Conservation (phyloP, 257 asterid species). For the Verbascum thapsus region DNA sequence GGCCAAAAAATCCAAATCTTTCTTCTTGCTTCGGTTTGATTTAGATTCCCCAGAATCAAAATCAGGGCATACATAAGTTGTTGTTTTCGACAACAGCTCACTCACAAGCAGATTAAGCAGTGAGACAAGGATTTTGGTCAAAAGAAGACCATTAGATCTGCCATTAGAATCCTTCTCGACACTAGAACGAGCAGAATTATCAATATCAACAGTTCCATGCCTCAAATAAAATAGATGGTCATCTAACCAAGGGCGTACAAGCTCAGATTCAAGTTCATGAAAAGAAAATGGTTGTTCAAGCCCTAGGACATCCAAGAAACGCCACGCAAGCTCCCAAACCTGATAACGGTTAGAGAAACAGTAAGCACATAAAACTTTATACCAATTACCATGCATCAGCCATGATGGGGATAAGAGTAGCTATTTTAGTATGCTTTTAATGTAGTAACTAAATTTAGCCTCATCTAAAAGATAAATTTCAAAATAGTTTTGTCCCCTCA, state of each 20-base stretch:
- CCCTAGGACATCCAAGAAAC: slow-evolving; percentile 74
- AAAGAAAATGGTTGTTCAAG: slow-evolving; percentile 69
- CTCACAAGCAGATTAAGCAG: slow-evolving; percentile 70
- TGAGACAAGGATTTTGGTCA: slow-evolving; percentile 57
- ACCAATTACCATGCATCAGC: no score
- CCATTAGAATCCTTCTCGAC: slow-evolving; percentile 42
- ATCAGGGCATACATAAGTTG: slow-evolving; percentile 69
- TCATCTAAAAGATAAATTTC: no score
- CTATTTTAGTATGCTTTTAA: no score
- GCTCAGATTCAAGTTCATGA: slow-evolving; percentile 74
- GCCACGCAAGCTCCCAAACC: slow-evolving; percentile 87
- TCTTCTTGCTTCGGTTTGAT: slow-evolving; percentile 79
- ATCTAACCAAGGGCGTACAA: slow-evolving; percentile 73
- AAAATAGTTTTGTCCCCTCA: no score
- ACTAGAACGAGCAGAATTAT: slow-evolving; percentile 39
- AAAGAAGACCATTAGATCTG: slow-evolving; percentile 55
- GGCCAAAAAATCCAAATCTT: slow-evolving; percentile 67
- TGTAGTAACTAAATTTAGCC: no score
- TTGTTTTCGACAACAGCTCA: slow-evolving; percentile 81
- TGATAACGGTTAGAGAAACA: slow-evolving; percentile 38
- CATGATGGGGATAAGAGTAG: no score
- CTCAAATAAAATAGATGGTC: slow-evolving; percentile 41
- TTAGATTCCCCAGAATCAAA: slow-evolving; percentile 76
- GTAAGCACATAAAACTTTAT: slow-evolving; percentile 29
- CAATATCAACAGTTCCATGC: slow-evolving; percentile 37